Conservation (phyloP, 2,329 filamentous ascomycete genomes). For the Fusarium sororula region DNA sequence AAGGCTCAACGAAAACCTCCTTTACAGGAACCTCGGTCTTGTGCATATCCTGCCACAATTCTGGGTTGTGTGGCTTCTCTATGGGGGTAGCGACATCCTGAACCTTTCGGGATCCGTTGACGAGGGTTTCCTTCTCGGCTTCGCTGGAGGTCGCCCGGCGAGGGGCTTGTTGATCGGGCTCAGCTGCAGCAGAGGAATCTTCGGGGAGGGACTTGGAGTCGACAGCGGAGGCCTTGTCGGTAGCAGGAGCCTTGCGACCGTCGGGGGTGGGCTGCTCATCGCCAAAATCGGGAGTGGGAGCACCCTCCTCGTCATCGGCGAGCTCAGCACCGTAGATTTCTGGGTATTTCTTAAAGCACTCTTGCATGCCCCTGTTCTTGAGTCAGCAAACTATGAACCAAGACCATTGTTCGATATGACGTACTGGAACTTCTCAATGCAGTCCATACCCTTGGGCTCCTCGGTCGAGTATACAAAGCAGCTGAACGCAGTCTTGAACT, state of each 20-base stretch:
- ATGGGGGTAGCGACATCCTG: constrained; percentile 24
- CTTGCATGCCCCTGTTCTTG: constrained; percentile 83
- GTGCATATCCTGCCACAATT: constrained; percentile 16
- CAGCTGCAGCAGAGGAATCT: background rate
- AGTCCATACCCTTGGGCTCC: constrained; percentile 97
- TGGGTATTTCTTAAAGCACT: constrained; percentile 92
- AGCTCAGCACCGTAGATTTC: constrained; percentile 93
- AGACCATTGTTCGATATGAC: constrained; percentile 46
- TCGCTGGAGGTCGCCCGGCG: background rate
- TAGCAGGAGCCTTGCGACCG: constrained; percentile 4
- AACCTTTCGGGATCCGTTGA: constrained; percentile 7
- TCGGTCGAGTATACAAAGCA: constrained; percentile 97
- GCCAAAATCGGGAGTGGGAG: constrained; percentile 42
- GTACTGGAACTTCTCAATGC: constrained; percentile 97
- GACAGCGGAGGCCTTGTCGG: background rate
- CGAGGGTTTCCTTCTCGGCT: background rate
- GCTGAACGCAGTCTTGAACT: constrained; percentile 96
- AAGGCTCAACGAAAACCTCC: constrained; percentile 14
- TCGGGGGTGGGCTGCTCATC: constrained; percentile 41
- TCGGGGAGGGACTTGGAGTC: constrained; percentile 1
- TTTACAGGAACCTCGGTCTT: constrained; percentile 21
- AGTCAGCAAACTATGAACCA: constrained; percentile 36
- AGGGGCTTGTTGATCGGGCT: background rate
- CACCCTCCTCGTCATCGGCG: constrained; percentile 72
- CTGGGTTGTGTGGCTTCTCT: constrained; percentile 15